Base-by-base conservation (phyloP, 495 filamentous ascomycete genomes). In the Penicillium odoratum region DNA sequence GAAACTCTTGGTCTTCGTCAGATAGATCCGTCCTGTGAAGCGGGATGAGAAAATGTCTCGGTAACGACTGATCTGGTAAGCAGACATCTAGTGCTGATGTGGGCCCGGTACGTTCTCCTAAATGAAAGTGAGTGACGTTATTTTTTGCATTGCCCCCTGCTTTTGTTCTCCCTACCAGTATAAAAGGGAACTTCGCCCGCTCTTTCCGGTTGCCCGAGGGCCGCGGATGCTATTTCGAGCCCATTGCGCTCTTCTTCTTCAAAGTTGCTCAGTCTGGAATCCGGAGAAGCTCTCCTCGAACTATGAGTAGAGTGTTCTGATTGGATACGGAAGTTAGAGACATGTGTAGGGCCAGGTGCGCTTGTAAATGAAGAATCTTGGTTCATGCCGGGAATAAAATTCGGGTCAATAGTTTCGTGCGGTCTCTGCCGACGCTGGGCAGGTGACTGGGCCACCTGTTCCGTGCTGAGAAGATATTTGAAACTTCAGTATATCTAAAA, bases 111-210 rank as follows among this genome's bases (percentile, higher is more conserved):
- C 48, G 48, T 4, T 64, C 64, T 0, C 67, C 67, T 69, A 21
- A 0, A 7, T 46, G 16, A 13, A 9, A 10, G 30, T 7, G 30
- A 31, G 21, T 9, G 30, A 31, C 8, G 4, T 31, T 31, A 9
- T 2, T 31, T 33, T 33, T 33, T 9, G 3, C 18, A n/a, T 44
- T 44, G 15, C 6, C 42, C 0, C 18, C 6, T 8, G 5, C 7
- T n/a, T 6, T 44, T 6, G 42, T n/a, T 44, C 15, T n/a, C 18
- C 33, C 21, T 55, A 67, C 71, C 71, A 9, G 69, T 64, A 47
- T 74, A 74, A 30, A 69, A 74, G 13, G 64, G 66, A 4, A 62
- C 65, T 55, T 66, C 55, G 3, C 65, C 66, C 33, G 49, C 31
- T 34, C 51, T 58, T 42, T 58, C 34, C 15, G 50, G 59, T 42